A percentile compares a stretch with the other conserved stretches of the same genome.
phyloP scores from a whole-genome alignment of 2,329 filamentous ascomycete genomes.

The Hymenoscyphus fructigenus region DNA sequence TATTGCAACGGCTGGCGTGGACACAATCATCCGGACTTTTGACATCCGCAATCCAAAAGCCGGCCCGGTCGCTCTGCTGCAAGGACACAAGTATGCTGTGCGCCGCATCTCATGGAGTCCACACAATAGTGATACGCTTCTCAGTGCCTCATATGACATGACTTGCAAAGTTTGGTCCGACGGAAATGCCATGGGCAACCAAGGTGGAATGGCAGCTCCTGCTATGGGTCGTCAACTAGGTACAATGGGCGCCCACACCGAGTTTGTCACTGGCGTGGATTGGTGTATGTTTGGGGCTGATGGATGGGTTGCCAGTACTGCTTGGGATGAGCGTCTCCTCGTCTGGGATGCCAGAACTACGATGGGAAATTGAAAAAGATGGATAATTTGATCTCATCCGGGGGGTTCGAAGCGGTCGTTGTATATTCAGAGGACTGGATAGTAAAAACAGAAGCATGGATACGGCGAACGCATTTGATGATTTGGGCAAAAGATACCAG shows the following conservation, averaged over 20 bases:
- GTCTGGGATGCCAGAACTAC: constrained; percentile 83
- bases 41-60: constrained; percentile 76
- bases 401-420: too few relatives aligned
- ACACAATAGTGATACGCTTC: constrained; percentile 82
- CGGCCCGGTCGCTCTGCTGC: constrained; percentile 71
- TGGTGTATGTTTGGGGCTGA: constrained; percentile 97
- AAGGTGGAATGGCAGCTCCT: constrained; percentile 34
- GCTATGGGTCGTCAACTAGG: constrained; percentile 45
- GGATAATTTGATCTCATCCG: too few relatives aligned
- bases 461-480: too few relatives aligned
- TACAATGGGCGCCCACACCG: constrained; percentile 86
- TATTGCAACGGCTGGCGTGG: constrained; percentile 85
- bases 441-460: too few relatives aligned
- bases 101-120: constrained; percentile 87
- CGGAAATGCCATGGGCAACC: constrained; percentile 48
- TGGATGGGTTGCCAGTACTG: constrained; percentile 91
- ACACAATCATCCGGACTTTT: constrained; percentile 83
- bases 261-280: constrained; percentile 94
- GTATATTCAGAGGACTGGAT: too few relatives aligned
- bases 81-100: constrained; percentile 89
- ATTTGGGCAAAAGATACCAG: too few relatives aligned
- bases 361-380: constrained; percentile 40
- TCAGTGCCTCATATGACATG: constrained; percentile 97
- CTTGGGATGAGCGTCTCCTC: constrained; percentile 89
- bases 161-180: constrained; percentile 93